Conservation (phyloP, 257 asterid genomes). For the Solanum tacnaense region DNA sequence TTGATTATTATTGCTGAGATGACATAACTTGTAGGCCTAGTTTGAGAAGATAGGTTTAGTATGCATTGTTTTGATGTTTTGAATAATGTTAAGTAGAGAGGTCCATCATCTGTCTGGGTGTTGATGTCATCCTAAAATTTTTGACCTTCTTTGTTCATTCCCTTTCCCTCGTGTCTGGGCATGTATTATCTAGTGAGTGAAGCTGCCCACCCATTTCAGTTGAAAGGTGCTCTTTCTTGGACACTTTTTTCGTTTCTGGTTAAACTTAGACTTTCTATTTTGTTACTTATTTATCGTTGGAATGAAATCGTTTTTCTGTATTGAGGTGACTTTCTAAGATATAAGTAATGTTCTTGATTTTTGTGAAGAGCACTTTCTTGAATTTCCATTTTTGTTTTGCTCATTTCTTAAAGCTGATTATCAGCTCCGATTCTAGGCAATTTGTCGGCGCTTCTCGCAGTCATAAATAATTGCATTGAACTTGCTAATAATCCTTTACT, state of each 20-base stretch:
- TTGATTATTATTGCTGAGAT: neutral
- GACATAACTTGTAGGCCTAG: constrained; percentile 1
- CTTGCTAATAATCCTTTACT: too few species aligned
- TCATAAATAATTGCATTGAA: too few species aligned
- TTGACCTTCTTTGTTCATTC: neutral
- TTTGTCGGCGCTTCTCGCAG: too few species aligned
- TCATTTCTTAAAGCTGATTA: neutral
- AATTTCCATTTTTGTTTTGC: neutral
- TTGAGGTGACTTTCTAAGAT: neutral
- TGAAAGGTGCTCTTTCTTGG: neutral
- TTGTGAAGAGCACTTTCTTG: neutral
- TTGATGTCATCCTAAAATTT: neutral
- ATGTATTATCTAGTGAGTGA: neutral
- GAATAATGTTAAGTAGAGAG: neutral
- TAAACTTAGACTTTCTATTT: neutral
- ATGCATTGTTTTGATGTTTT: neutral
- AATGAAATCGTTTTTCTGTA: neutral
- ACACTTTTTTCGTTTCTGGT: neutral
- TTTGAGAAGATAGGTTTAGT: neutral
- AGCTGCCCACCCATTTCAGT: neutral
- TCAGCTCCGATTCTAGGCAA: neutral
- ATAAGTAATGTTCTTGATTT: neutral
- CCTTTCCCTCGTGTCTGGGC: neutral
- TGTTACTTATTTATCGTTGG: neutral
- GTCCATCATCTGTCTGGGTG: neutral